phyloP scores from a whole-genome alignment of 106 monocot species.

The Dendrobium officinale region DNA sequence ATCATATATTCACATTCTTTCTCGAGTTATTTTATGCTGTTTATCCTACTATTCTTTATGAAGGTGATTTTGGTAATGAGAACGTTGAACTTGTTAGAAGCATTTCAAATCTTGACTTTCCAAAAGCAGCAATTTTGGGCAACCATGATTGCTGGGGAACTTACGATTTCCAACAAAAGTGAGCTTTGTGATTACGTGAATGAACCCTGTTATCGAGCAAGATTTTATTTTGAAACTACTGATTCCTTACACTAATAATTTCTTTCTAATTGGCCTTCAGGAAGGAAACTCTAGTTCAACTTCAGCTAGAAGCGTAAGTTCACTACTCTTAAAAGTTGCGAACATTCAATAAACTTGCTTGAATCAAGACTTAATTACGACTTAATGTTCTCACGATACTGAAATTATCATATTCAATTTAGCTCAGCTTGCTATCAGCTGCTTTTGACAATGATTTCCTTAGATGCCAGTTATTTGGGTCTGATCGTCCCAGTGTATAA shows the following conservation, averaged over 20 bases:
- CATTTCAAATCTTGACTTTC: constrained; percentile 57
- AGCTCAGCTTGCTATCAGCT: neutral
- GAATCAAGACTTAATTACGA: neutral
- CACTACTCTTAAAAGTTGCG: neutral
- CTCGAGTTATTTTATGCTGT: neutral
- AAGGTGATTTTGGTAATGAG: constrained; percentile 97
- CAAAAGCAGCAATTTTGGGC: constrained; percentile 82
- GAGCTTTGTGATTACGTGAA: constrained; percentile 19
- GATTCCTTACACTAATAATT: neutral
- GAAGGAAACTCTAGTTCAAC: constrained; percentile 62
- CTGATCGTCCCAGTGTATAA: too few species aligned
- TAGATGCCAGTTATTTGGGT: too few species aligned
- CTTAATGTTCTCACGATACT: neutral
- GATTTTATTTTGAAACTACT: neutral
- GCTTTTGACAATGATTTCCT: too few species aligned
- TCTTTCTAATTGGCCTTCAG: constrained; percentile 31
- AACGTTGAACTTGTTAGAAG: constrained; percentile 87
- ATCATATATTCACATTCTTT: neutral
- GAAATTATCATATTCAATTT: neutral
- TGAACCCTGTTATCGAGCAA: neutral
- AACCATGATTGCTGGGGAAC: constrained; percentile 94
- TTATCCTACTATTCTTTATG: neutral
- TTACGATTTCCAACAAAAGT: constrained; percentile 57
- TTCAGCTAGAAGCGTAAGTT: constrained; percentile 71
- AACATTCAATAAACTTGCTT: neutral